Percentiles rank a stretch among this genome's conserved stretches.
Evolutionary conservation across 2,329 filamentous ascomycete species (phyloP).

Genomic region (Diaporthe ampelina): DNA sequence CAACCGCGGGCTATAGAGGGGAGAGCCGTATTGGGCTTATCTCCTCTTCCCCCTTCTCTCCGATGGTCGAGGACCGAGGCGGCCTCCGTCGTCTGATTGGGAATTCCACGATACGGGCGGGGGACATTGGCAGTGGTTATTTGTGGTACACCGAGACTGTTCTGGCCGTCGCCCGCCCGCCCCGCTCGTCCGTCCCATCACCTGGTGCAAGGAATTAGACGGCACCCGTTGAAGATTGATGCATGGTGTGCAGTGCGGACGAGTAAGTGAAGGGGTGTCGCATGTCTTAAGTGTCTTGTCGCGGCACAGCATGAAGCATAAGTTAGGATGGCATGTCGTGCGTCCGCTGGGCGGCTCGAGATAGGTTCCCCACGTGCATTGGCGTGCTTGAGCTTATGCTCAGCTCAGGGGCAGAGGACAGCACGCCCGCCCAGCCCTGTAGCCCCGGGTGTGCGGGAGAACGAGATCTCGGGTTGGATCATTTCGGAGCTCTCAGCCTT

Average conservation of each 20-base stretch:
- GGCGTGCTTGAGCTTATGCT: slow-evolving; percentile 32
- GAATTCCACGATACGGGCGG: not conserved
- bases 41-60: not conserved
- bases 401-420: slow-evolving; percentile 36
- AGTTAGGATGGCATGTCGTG: slow-evolving; percentile 31
- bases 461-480: slow-evolving; percentile 1
- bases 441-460: not conserved
- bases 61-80: not conserved
- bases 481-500: slow-evolving; percentile 4
- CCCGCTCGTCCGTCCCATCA: not conserved
- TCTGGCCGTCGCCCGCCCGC: not conserved
- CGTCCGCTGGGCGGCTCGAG: slow-evolving; percentile 16
- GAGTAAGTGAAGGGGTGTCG: not conserved
- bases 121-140: not conserved
- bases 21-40: not conserved
- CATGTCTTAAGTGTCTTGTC: slow-evolving; percentile 21
- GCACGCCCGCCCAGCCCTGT: not conserved
- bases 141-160: too few relatives aligned
- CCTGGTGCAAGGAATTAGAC: not conserved
- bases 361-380: slow-evolving; percentile 22
- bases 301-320: slow-evolving; percentile 30
- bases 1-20: not conserved
- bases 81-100: not conserved
- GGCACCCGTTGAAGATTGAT: not conserved
- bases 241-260: not conserved